These are phyloP conservation scores for Ceraceosorus bombacis DNA, from an alignment of 1,284 basidiomycete species.

Conservation along the genomic window DNA sequence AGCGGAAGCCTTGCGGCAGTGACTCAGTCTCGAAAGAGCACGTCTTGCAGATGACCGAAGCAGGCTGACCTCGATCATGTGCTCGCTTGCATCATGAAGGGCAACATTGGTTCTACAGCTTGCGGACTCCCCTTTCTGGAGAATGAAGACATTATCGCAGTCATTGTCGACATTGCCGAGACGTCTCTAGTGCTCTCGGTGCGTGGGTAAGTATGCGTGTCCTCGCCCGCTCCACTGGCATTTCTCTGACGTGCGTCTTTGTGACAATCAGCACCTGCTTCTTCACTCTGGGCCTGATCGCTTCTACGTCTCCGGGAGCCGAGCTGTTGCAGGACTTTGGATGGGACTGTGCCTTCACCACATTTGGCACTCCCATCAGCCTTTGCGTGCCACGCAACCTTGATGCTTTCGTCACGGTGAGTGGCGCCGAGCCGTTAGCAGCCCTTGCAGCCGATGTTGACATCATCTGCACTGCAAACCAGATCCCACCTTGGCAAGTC, in stretches of 20 bases:
- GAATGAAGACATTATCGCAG: conserved; percentile 83
- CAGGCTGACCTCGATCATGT: neutral
- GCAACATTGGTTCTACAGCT: conserved; percentile 82
- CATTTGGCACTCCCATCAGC: conserved; percentile 79
- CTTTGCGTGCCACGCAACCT: conserved; percentile 79
- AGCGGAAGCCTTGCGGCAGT: conserved; percentile 33
- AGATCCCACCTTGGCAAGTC: conserved; percentile 70
- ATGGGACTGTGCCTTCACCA: conserved; percentile 70
- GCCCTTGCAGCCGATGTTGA: neutral
- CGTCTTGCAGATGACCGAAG: too few relatives aligned
- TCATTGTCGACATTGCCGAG: conserved; percentile 83
- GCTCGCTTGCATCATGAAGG: conserved; percentile 50
- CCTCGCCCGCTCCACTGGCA: too few relatives aligned
- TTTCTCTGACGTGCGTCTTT: too few relatives aligned
- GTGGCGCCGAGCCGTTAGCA: neutral
- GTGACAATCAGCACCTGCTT: conserved; percentile 90
- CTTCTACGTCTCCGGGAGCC: conserved; percentile 65
- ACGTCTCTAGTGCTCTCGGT: conserved; percentile 62
- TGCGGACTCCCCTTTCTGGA: conserved; percentile 89
- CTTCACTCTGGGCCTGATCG: conserved; percentile 80
- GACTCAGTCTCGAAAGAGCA: too few relatives aligned
- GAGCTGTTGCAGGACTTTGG: conserved; percentile 80
- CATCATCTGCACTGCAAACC: conserved; percentile 1
- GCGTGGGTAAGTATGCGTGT: too few relatives aligned
- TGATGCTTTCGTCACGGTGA: conserved; percentile 68